Base-by-base conservation (phyloP, 2,329 filamentous ascomycete genomes). In the Venturia pyrina region DNA sequence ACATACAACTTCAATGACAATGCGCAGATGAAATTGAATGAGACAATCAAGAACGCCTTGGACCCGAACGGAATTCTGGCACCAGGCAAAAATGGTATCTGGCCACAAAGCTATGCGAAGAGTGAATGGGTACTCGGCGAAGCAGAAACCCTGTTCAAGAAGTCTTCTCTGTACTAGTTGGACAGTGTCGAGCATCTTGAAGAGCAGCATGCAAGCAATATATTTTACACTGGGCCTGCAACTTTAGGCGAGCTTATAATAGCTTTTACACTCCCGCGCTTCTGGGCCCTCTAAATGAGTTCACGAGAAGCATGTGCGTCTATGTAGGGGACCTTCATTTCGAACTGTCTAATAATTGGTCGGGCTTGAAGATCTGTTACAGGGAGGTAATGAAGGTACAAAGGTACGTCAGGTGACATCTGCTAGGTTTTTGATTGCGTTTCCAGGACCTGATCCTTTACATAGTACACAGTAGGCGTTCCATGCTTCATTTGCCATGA, bases 21-120 rank as follows among this genome's bases (percentile, higher is more conserved):
- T 66, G 77, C 77, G 3, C 69, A 77, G 69, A 74, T 77, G 73
- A 76, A 73, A 67, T 74, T 82, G 62, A 79, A 80, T 65, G 75
- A 80, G 69, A 72, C 69, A 48, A 75, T 82, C 66, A 82, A 81
- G 71, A 78, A 81, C 70, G 75, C 76, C 0, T 66, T 82, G 15
- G 79, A 81, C 72, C 79, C 79, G 1, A 80, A 80, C 67, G 79
- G 79, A 0, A 81, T 82, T 64, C 68, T 81, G 61, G 77, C 78
- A 7, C 79, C 78, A 2, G 80, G 80, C 0, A 78, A 78, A 67
- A 28, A 78, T 67, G 79, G 79, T 0, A 77, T 81, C n/a, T 80
- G 78, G 79, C 74, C 75, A 0, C 70, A 68, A 64, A 70, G 67
- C 24, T 70, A 69, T 65, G 6, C 24, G 48, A 28, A 53, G 19